A percentile compares a stretch with the other conserved stretches of the same genome.
Conservation (phyloP, 148 eudicot genomes). For the Rhododendron simsii region DNA sequence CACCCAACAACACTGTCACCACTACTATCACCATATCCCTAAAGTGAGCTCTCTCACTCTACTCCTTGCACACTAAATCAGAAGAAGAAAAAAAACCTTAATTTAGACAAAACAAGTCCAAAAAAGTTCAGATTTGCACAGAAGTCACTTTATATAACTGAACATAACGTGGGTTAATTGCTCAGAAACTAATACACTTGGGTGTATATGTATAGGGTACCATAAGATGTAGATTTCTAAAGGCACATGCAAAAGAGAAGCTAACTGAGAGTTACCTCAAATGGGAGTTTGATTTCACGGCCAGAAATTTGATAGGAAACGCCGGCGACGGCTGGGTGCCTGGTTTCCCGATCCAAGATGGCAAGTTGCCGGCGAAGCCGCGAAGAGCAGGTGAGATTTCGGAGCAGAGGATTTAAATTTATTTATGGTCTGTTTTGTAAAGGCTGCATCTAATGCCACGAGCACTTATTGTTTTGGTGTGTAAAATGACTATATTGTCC, state of each 20-base stretch:
- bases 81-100: background rate
- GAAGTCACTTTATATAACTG: background rate
- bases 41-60: conserved; percentile 9
- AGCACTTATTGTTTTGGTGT: too few relatives aligned
- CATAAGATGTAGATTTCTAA: background rate
- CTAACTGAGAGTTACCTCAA: background rate
- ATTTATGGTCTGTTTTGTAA: too few relatives aligned
- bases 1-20: conserved; percentile 35
- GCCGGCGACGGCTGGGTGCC: background rate
- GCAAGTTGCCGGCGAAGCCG: background rate
- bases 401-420: background rate
- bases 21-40: conserved; percentile 31
- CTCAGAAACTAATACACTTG: background rate
- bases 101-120: background rate
- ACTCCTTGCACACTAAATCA: background rate
- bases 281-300: background rate
- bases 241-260: background rate
- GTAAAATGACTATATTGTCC: too few relatives aligned
- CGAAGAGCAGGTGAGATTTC: background rate
- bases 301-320: background rate
- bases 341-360: background rate
- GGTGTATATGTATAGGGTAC: background rate
- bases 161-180: background rate
- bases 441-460: too few relatives aligned
- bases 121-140: background rate